phyloP scores from a whole-genome alignment of 306 rosid species.

The Dicorynia guianensis region DNA sequence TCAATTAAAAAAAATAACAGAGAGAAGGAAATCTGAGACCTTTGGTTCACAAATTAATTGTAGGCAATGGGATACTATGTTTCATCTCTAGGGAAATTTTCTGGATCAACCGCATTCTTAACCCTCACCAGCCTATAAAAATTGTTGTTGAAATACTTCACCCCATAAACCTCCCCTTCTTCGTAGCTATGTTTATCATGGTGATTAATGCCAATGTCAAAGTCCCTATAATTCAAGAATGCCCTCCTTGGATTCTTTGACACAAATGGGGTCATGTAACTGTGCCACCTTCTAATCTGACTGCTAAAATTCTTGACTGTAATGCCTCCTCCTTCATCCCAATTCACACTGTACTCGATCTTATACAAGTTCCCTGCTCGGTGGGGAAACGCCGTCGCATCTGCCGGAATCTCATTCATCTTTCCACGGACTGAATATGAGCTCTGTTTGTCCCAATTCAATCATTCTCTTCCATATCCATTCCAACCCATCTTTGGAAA shows the following conservation, averaged over 20 bases:
- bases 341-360: constrained; percentile 68
- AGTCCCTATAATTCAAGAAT: constrained; percentile 76
- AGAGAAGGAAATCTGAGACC: background rate
- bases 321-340: constrained; percentile 49
- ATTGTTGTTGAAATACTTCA: constrained; percentile 65
- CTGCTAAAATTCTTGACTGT: constrained; percentile 35
- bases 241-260: constrained; percentile 81
- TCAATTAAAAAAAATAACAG: too few species aligned
- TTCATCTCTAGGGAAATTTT: constrained; percentile 74
- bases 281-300: constrained; percentile 55
- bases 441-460: constrained; percentile 57
- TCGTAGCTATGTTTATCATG: constrained; percentile 46
- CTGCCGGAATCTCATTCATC: constrained; percentile 57
- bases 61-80: constrained; percentile 66
- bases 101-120: constrained; percentile 67
- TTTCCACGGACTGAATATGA: constrained; percentile 84
- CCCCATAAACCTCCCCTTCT: constrained; percentile 67
- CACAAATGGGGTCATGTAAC: constrained; percentile 76
- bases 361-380: constrained; percentile 69
- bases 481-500: constrained; percentile 58
- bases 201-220: constrained; percentile 68
- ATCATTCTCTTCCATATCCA: constrained; percentile 59
- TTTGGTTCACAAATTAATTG: constrained; percentile 42
- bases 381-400: constrained; percentile 79
- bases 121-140: constrained; percentile 69